Base-by-base conservation (phyloP, 164 flowering plant genomes). In the Vitis labrusca region DNA sequence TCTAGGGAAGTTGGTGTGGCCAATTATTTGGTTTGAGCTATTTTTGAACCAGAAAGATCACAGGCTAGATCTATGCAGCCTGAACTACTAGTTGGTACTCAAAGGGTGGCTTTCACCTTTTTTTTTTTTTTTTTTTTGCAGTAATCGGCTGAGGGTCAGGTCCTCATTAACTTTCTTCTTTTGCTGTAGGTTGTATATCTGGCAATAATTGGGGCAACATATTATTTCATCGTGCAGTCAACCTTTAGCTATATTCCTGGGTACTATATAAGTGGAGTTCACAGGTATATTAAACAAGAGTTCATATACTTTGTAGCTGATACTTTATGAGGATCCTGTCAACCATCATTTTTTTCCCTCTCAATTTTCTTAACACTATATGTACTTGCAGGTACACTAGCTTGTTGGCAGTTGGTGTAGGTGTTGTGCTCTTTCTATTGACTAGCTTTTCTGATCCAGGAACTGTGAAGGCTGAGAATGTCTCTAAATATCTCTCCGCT, bases 391-490 rank as follows among this genome's bases (percentile, higher is more conserved):
- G 99, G 88, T 91, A 88, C 81, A 85, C 78, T 73, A 93, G 98
- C 86, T 72, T 88, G 54, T 67, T 89, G 83, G 99, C 87, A 48
- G 97, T 88, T 78, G 88, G 78, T 79, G 84, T 91, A 53, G 99
- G 99, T 74, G 61, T 89, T 73, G 50, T 87, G 47, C 92, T 95
- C 65, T 95, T 95, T 80, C 71, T 91, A 69, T 83, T 93, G 85
- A 88, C 97, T 61, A 93, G 99, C 89, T 93, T 89, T 80, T 89
- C 97, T 80, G 99, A 95, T 83, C 97, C 99, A 48, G 99, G 99
- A 77, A 91, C 88, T 57, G 89, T 93, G 71, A 91, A 79, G 23
- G 85, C 82, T 50, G 85, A 81, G 53, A 93, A 91, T 90, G 92
- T 90, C 74, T 77, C 88, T 66, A 82, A 80, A 27, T 95, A 91